Evolutionary conservation across 2,329 filamentous ascomycete species (phyloP).

Genomic region (Aquanectria penicillioides): DNA sequence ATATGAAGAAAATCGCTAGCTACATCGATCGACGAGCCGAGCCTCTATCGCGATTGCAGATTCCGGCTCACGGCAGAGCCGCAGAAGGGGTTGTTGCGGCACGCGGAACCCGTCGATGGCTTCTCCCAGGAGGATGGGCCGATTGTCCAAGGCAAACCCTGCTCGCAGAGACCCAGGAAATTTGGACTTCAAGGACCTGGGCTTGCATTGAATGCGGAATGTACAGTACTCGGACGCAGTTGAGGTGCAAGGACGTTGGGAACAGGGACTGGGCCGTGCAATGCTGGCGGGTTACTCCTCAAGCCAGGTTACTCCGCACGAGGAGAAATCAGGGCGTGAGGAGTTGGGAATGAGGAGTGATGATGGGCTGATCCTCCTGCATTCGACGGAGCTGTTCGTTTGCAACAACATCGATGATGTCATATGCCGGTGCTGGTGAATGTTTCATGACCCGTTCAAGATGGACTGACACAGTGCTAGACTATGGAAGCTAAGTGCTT

Average conservation of each 20-base stretch:
- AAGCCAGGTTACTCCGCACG: conserved; percentile 13
- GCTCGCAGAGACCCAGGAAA: neutral
- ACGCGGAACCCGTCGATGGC: neutral
- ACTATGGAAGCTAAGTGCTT: no score
- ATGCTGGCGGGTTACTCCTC: neutral
- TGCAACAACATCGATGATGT: neutral
- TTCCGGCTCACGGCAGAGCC: neutral
- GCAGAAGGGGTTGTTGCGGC: conserved; percentile 11
- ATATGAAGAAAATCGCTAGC: conserved; percentile 9
- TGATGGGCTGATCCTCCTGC: conserved; percentile 9
- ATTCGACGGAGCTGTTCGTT: neutral
- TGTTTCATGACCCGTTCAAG: no score
- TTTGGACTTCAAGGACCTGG: neutral
- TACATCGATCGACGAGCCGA: conserved; percentile 10
- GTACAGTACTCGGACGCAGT: neutral
- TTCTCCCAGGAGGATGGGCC: neutral
- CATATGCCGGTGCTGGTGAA: neutral
- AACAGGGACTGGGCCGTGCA: neutral
- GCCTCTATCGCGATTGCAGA: conserved; percentile 6
- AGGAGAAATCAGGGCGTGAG: neutral
- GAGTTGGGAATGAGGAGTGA: neutral
- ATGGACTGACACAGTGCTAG: no score
- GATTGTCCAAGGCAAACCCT: conserved; percentile 7
- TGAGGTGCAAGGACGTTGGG: no score
- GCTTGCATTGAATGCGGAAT: neutral